Conservation (phyloP, 2,329 filamentous ascomycete species). For the Arthroderma uncinatum region DNA sequence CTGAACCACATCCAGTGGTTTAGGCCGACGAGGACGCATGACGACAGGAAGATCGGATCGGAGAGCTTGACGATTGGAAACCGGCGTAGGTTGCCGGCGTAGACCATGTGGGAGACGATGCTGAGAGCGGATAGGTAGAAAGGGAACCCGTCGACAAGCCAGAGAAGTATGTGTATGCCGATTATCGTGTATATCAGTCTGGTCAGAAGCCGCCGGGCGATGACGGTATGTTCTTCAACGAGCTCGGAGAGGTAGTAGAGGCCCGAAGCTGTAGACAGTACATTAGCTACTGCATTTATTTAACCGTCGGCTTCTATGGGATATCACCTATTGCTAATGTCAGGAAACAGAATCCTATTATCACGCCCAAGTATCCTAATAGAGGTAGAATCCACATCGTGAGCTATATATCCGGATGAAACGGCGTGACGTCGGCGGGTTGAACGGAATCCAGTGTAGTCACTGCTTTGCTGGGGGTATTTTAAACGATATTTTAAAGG, state of each 20-base stretch:
- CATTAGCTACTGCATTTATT: constrained; percentile 5
- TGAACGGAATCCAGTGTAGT: not conserved
- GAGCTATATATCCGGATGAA: not conserved
- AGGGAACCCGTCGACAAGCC: constrained; percentile 76
- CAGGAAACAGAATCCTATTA: constrained; percentile 84
- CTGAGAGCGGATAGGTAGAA: constrained; percentile 61
- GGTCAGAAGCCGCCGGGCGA: constrained; percentile 76
- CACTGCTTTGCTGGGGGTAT: not conserved
- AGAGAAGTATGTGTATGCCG: constrained; percentile 59
- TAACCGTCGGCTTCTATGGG: constrained; percentile 20
- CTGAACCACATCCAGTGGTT: constrained; percentile 97
- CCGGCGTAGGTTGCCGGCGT: constrained; percentile 71
- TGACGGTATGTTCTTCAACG: constrained; percentile 92
- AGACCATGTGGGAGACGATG: constrained; percentile 70
- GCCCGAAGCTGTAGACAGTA: constrained; percentile 58
- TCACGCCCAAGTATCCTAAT: constrained; percentile 75
- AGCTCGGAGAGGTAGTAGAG: constrained; percentile 97
- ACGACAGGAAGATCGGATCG: constrained; percentile 74
- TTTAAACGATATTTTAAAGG: not conserved
- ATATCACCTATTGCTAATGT: constrained; percentile 76
- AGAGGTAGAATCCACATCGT: constrained; percentile 93
- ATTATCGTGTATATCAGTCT: constrained; percentile 78
- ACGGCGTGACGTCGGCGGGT: not conserved
- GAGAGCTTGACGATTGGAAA: constrained; percentile 72
- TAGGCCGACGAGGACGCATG: constrained; percentile 70